Evolutionary conservation across 2,329 filamentous ascomycete genomes (phyloP), one percentile per base, ranked within the genome.

Genomic region (Alternaria novae-zelandiae): DNA sequence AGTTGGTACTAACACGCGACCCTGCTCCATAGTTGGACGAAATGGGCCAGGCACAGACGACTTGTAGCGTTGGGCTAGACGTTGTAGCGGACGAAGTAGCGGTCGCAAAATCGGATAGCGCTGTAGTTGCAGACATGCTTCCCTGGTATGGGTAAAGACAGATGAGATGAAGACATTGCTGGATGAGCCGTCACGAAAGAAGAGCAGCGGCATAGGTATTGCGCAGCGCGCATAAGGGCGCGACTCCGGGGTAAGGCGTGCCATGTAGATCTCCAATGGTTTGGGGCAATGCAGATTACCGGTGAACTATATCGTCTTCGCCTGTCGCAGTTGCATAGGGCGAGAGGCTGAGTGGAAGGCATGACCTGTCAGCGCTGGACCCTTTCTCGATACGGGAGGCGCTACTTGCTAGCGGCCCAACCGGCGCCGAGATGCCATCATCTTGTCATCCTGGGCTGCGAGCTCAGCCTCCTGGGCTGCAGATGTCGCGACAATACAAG

Each of bases 21-120:
- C 86, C 86, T 5, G 84, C 79, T 0, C 87, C 86, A 69, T 88
- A 89, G 69, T 88, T 86, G 0, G 86, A 85, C 15, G 83, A 86
- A 2, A 88, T 80, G 2, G 86, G 86, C 82, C 84, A 88, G 4
- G 85, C 85, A 61, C 86, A 88, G 11, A 88, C 77, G 2, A 88
- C 86, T 30, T 84, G 76, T 13, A 84, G 57, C 17, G 56, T 41
- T 17, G 50, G 56, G 44, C 32, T 63, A 30, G 44, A 21, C 17
- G 45, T 15, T 13, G 57, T 44, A 28, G 75, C 74, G 43, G 67
- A 25, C 56, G 64, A 61, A 23, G 67, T 64, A 41, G 49, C 26
- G 44, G 59, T 66, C 23, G 64, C 56, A 45, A 68, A 36, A 13
- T 61, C 50, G 45, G 73, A 58, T 41, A 79, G 59, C 53, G 78